Evolutionary conservation across 2,329 filamentous ascomycete species (phyloP).

Genomic region (Nannizzia gypsea): DNA sequence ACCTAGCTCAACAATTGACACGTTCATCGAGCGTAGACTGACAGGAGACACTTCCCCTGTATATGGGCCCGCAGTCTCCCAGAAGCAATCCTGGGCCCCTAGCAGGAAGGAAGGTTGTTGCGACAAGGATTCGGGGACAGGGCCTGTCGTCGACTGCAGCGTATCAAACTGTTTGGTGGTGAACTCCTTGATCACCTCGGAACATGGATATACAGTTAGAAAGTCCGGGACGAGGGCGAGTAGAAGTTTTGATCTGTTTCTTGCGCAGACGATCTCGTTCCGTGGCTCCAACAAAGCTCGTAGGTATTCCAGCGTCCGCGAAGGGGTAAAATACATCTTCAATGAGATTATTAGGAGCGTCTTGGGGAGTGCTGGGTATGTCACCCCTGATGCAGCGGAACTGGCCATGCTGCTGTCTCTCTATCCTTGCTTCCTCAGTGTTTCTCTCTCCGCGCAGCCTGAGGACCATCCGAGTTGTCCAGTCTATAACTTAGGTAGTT

Average conservation of each 20-base stretch:
- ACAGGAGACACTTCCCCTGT: slow-evolving; percentile 66
- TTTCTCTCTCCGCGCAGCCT: not conserved
- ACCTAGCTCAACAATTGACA: slow-evolving; percentile 62
- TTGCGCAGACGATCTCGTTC: slow-evolving; percentile 33
- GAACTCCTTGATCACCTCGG: slow-evolving; percentile 28
- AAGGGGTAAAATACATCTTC: slow-evolving; percentile 53
- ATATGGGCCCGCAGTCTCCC: slow-evolving; percentile 58
- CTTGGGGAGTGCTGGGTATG: slow-evolving; percentile 25
- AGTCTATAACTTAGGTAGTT: no score
- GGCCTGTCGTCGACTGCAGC: slow-evolving; percentile 14
- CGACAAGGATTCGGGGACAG: slow-evolving; percentile 20
- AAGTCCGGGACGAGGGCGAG: slow-evolving; percentile 72
- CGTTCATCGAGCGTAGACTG: slow-evolving; percentile 56
- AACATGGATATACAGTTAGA: slow-evolving; percentile 47
- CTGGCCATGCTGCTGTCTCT: not conserved
- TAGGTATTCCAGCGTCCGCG: slow-evolving; percentile 48
- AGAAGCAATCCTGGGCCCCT: slow-evolving; percentile 66
- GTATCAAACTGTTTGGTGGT: slow-evolving; percentile 9
- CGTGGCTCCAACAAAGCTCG: slow-evolving; percentile 37
- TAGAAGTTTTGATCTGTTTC: slow-evolving; percentile 44
- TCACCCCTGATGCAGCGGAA: not conserved
- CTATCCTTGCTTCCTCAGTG: not conserved
- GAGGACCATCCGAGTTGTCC: not conserved
- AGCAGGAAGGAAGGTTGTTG: slow-evolving; percentile 44
- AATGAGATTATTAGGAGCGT: slow-evolving; percentile 30